Evolutionary conservation across 2,329 filamentous ascomycete genomes (phyloP).

Genomic region (Colletotrichum agaves): DNA sequence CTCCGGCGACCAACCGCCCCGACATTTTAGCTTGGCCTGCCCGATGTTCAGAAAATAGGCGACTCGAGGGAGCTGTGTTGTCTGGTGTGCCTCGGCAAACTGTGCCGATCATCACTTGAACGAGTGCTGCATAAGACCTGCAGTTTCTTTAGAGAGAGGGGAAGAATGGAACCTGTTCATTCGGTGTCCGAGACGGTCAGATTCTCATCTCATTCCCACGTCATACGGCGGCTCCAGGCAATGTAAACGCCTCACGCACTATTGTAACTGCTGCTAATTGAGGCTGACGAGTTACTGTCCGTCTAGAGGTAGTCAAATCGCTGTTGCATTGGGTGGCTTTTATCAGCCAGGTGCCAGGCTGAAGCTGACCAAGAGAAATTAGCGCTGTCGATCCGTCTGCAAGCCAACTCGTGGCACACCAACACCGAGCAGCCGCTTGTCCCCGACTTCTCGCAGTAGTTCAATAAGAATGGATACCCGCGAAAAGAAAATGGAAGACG

Average conservation of each 20-base stretch:
- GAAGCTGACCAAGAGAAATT: conserved; percentile 11
- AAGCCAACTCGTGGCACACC: not conserved
- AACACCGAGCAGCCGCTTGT: too few relatives aligned
- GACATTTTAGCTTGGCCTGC: not conserved
- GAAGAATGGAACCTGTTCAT: not conserved
- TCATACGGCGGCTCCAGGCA: not conserved
- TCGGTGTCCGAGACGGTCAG: not conserved
- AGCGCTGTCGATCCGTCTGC: conserved; percentile 29
- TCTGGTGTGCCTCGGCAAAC: not conserved
- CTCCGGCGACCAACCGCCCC: not conserved
- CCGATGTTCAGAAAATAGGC: not conserved
- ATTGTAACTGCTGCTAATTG: not conserved
- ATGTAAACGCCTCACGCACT: not conserved
- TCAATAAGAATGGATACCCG: too few relatives aligned
- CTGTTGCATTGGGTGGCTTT: conserved; percentile 3
- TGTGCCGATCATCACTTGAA: not conserved
- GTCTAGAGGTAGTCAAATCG: not conserved
- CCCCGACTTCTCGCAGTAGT: too few relatives aligned
- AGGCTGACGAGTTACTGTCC: not conserved
- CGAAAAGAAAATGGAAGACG: too few relatives aligned
- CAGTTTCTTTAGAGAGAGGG: not conserved
- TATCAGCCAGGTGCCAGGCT: conserved; percentile 4
- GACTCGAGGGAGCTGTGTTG: not conserved
- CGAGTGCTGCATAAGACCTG: not conserved
- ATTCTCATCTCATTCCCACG: not conserved